Evolutionary conservation across 2,329 filamentous ascomycete genomes (phyloP), one percentile per base, ranked within the genome.

Genomic region (Monosporascus ibericus): DNA sequence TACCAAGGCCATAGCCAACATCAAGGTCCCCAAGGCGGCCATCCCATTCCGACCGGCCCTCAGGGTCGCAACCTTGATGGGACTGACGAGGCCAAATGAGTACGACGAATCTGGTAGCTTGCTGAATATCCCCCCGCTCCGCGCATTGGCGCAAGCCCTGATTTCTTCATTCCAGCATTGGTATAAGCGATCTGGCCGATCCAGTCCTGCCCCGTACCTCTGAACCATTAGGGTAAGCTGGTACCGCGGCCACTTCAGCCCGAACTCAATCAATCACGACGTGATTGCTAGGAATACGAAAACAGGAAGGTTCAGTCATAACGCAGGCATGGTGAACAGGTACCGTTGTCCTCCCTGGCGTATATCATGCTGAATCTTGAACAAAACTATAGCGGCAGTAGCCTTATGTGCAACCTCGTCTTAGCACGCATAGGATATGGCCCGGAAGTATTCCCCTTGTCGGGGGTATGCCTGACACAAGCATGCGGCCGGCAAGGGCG

Each of bases 81-180:
- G 51, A 65, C 69, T 7, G 74, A 77, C 42, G 75, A 77, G 63
- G 68, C 71, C 49, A 78, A 78, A 67, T 75, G 72, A 67, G 52
- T 46, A 38, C 63, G 51, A 52, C 47, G 48, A 53, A 48, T 49
- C 48, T 40, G 48, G 52, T 51, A 56, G 49, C 57, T 55, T 54
- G 52, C 58, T 51, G 59, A 62, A 51, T 55, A 61, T 55, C 48
- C 55, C 55, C 60, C 56, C 59, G 64, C 64, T 63, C 57, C 63
- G 63, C 62, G 61, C 58, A 60, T 54, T 46, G 55, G 58, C 63
- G 63, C 62, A 58, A 58, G 51, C 55, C 56, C 54, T 55, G 59
- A 58, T 60, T 61, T 62, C 58, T 60, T 59, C 58, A 58, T 58
- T 60, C 54, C 59, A 61, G 58, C 58, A 59, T 62, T 57, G 57